phyloP scores from a whole-genome alignment of 2,329 filamentous ascomycete species.

The Colletotrichum tamarilloi region DNA sequence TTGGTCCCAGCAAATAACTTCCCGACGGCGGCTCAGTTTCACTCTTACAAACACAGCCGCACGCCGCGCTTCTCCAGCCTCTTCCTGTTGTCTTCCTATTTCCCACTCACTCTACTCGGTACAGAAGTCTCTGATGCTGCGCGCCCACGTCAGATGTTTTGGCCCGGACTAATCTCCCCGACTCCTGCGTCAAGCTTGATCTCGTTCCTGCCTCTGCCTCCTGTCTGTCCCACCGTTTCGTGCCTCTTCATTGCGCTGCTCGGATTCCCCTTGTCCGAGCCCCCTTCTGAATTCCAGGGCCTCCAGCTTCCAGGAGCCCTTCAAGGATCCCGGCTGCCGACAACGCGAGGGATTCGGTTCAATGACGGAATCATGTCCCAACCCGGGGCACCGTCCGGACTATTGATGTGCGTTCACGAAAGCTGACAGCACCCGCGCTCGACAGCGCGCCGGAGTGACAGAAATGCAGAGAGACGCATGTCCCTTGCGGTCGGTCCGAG shows the following conservation, averaged over 20 bases:
- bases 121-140: background rate
- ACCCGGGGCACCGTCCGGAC: background rate
- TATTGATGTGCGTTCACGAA: background rate
- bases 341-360: background rate
- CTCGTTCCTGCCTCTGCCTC: background rate
- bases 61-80: background rate
- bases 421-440: background rate
- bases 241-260: conserved; percentile 12
- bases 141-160: background rate
- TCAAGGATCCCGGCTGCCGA: background rate
- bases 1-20: conserved; percentile 28
- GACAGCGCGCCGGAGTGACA: background rate
- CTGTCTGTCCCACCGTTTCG: background rate
- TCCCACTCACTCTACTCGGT: background rate
- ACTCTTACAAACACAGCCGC: conserved; percentile 21
- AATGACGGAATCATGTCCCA: background rate
- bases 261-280: conserved; percentile 1
- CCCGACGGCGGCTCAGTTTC: conserved; percentile 21
- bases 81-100: background rate
- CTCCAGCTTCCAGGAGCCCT: background rate
- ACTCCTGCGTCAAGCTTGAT: background rate
- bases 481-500: background rate
- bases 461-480: background rate
- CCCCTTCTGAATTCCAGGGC: background rate
- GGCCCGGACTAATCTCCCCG: background rate